A percentile compares a stretch with the other conserved stretches of the same genome.
phyloP scores from a whole-genome alignment of 1,284 basidiomycete genomes.

The Paramarasmius palmivorus region DNA sequence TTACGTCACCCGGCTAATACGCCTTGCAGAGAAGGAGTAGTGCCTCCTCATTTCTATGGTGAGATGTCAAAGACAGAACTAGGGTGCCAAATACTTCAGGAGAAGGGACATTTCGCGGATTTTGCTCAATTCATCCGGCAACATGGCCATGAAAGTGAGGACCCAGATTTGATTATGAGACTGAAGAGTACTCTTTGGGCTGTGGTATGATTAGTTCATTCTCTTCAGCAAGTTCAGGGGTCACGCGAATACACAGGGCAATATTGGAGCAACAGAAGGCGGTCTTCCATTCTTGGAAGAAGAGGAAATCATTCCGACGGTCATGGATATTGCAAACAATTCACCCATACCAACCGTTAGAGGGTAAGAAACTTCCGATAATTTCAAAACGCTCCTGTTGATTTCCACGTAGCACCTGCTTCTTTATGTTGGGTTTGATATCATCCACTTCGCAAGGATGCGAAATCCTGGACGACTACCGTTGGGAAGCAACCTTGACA shows the following conservation, averaged over 20 bases:
- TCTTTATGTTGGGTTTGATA: constrained; percentile 89
- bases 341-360: constrained; percentile 90
- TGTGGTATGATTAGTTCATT: constrained; percentile 60
- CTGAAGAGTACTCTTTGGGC: constrained; percentile 97
- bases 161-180: constrained; percentile 82
- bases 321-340: constrained; percentile 89
- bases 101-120: constrained; percentile 89
- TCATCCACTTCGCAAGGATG: constrained; percentile 58
- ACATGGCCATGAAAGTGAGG: constrained; percentile 84
- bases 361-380: constrained; percentile 62
- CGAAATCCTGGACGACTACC: constrained; percentile 78
- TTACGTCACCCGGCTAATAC: no score
- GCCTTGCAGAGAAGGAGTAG: no score
- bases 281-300: constrained; percentile 95
- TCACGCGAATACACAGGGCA: constrained; percentile 61
- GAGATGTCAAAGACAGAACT: constrained; percentile 96
- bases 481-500: constrained; percentile 90
- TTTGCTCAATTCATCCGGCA: constrained; percentile 90
- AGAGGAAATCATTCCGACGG: constrained; percentile 87
- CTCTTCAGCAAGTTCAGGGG: constrained; percentile 8
- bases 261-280: constrained; percentile 87
- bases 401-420: constrained; percentile 74
- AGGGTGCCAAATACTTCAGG: constrained; percentile 87
- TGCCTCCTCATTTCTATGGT: constrained; percentile 96
- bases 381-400: constrained; percentile 9